Base-by-base conservation (phyloP, 768 basidiomycete species). In the Boletales sp. region DNA sequence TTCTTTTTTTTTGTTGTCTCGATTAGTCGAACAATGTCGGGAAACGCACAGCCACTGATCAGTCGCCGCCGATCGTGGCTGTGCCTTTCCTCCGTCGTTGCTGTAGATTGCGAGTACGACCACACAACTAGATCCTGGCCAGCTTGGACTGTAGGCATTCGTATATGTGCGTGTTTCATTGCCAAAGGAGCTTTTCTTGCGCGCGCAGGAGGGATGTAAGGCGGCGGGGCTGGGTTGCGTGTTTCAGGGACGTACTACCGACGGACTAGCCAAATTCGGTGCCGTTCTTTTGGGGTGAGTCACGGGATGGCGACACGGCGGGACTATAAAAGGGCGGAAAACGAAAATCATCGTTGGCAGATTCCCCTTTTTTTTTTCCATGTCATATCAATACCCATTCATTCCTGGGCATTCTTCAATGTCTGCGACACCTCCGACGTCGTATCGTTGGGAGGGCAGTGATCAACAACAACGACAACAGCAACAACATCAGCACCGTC, bases 361-460 rank as follows among this genome's bases (percentile, higher is more conserved):
- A 55, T 51, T 59, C 57, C 60, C 68, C 59, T 61, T 61, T 60
- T 39, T 57, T 56, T 62, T 62, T 56, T 56, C 63, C 66, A 79
- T 79, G 78, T 78, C 79, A 62, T 78, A 74, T 68, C 72, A 73
- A 54, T 74, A 63, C 56, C 73, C 75, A 56, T 74, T 72, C 67
- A 63, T 70, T 57, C 68, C 67, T 60, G 77, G 77, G 64, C 69
- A 72, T 61, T 72, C 72, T 63, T 76, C 78, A 28, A 70, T 70
- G 57, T 74, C 80, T 41, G 63, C 77, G 25, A 78, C 78, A 12
- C 78, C 80, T 11, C 70, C 70, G 59, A 69, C 64, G 41, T 56
- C 56, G 48, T 74, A 62, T 66, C 72, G 72, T 49, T 72, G 72
- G 70, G 69, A 72, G 72, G 74, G 72, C 68, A 71, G 60, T 71